These are phyloP conservation scores for Lepidopterella palustris DNA, from an alignment of 495 filamentous ascomycete genomes.

Conservation along the genomic window DNA sequence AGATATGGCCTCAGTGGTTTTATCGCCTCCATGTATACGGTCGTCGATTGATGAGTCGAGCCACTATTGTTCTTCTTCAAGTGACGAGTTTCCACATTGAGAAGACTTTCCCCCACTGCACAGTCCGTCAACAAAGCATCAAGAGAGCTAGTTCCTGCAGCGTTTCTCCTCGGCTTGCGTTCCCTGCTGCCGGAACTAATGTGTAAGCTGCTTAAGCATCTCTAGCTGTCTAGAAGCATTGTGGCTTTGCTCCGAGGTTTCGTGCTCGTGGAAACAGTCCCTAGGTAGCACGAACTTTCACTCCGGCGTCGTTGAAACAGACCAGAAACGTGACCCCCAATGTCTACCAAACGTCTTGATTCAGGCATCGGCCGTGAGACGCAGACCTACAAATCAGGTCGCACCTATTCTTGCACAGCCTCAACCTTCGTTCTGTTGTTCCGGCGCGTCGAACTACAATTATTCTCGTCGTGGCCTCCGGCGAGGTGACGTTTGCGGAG, in stretches of 20 bases:
- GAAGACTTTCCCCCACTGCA: no score
- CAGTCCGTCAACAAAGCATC: no score
- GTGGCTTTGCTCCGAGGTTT: not conserved
- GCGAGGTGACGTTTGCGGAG: slow-evolving; percentile 5
- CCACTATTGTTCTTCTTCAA: no score
- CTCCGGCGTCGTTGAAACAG: not conserved
- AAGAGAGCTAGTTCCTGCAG: no score
- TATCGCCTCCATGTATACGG: no score
- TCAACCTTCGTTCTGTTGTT: slow-evolving; percentile 2
- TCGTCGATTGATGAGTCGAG: no score
- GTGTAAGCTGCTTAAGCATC: not conserved
- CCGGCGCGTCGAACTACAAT: not conserved
- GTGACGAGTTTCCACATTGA: no score
- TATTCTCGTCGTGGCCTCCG: not conserved
- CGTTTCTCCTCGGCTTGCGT: not conserved
- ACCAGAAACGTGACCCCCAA: not conserved
- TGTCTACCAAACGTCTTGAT: not conserved
- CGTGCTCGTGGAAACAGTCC: not conserved
- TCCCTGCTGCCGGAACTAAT: not conserved
- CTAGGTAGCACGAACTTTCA: not conserved
- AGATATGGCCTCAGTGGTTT: no score
- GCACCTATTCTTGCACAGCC: slow-evolving; percentile 3
- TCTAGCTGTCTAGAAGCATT: not conserved
- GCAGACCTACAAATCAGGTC: not conserved
- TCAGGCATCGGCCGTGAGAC: not conserved